phyloP scores from a whole-genome alignment of 2,329 filamentous ascomycete species.

The Neofusicoccum ribis region DNA sequence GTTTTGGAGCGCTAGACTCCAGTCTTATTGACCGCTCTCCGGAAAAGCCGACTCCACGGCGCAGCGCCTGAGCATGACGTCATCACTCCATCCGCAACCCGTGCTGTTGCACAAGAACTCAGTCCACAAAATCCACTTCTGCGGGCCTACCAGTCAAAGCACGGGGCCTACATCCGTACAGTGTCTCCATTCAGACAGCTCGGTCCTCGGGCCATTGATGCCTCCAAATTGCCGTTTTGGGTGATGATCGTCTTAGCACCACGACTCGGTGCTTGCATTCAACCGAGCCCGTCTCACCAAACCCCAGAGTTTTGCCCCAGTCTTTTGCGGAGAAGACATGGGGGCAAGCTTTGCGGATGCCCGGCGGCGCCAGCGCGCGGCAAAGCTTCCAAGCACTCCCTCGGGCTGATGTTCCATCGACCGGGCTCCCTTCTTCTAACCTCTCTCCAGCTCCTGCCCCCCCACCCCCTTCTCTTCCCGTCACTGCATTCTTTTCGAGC shows the following conservation, averaged over 20 bases:
- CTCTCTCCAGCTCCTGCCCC: no score
- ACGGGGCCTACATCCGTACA: neutral
- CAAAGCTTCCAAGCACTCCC: neutral
- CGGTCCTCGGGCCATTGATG: constrained; percentile 3
- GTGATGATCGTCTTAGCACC: neutral
- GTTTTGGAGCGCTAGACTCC: neutral
- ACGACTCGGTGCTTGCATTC: neutral
- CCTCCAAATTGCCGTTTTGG: neutral
- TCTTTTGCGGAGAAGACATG: constrained; percentile 12
- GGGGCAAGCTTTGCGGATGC: neutral
- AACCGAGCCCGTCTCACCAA: neutral
- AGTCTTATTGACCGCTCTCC: neutral
- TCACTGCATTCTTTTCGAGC: neutral
- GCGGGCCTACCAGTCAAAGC: neutral
- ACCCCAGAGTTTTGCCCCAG: constrained; percentile 3
- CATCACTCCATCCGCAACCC: neutral
- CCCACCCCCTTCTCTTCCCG: neutral
- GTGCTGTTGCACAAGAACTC: no score
- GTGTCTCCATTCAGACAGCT: neutral
- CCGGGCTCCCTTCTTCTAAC: neutral
- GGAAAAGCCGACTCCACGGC: neutral
- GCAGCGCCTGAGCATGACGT: neutral
- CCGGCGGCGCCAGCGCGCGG: neutral
- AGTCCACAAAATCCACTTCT: neutral
- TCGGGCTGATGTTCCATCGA: neutral